phyloP scores from a whole-genome alignment of 495 filamentous ascomycete genomes.

The Aspergillus heteromorphus region DNA sequence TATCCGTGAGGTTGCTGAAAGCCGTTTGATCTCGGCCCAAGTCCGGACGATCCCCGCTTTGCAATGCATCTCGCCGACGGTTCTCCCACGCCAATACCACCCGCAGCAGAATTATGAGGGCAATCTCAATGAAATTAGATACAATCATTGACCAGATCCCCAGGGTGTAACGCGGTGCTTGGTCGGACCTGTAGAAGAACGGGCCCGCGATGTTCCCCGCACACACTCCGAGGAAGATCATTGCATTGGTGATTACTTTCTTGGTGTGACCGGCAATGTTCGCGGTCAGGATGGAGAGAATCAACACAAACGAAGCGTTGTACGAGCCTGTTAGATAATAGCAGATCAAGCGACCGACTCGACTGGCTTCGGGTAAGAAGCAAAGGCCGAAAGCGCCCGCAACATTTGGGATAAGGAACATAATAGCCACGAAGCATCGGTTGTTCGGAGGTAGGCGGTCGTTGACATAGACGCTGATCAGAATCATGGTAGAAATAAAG shows the following conservation, averaged over 20 bases:
- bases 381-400: constrained; percentile 45
- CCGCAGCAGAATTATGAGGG: constrained; percentile 33
- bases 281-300: constrained; percentile 48
- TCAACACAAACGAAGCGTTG: constrained; percentile 53
- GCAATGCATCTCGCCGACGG: constrained; percentile 35
- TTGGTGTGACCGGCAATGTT: constrained; percentile 55
- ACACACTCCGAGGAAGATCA: constrained; percentile 40
- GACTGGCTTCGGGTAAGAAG: constrained; percentile 31
- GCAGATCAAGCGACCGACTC: constrained; percentile 41
- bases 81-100: constrained; percentile 43
- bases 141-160: constrained; percentile 54
- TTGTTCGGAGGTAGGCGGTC: constrained; percentile 42
- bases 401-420: constrained; percentile 47
- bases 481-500: constrained; percentile 47
- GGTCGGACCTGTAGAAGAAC: constrained; percentile 50
- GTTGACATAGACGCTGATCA: constrained; percentile 47
- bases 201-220: constrained; percentile 47
- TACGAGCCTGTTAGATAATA: constrained; percentile 53
- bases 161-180: constrained; percentile 43
- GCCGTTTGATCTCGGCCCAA: constrained; percentile 34
- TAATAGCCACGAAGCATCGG: constrained; percentile 40
- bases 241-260: constrained; percentile 49
- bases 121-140: constrained; percentile 41
- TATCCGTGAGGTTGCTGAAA: constrained; percentile 51
- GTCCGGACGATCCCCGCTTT: constrained; percentile 6